Base-by-base conservation (phyloP, 2,329 filamentous ascomycete genomes). In the Botryosphaeria dothidea region DNA sequence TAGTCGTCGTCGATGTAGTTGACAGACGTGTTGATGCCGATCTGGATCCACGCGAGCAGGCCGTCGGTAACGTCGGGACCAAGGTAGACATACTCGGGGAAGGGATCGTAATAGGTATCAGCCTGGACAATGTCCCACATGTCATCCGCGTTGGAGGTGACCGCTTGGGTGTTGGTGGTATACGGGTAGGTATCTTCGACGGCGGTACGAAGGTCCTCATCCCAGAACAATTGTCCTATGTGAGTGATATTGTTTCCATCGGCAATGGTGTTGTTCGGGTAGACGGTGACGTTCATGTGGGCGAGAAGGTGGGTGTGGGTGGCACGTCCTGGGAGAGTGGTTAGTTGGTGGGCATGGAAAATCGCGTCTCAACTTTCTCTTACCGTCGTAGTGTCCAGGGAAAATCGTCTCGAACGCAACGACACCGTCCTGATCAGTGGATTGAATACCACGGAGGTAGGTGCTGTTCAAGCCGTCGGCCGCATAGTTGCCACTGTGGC, bases 141-240 rank as follows among this genome's bases (percentile, higher is more conserved):
- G 72, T 89, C 86, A 0, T 84, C 76, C 8, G 74, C 76, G 70
- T 88, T 88, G 41, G 71, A 75, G 4, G 82, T 87, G 21, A 84
- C 21, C 21, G 67, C 69, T 62, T 78, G 74, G 17, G 69, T 77
- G 70, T 81, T 81, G 64, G 74, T 78, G 68, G 72, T 78, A 73
- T 81, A 81, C 3, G 84, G 83, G 0, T 71, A 65, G 0, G 75
- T 77, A 15, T 74, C 73, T 67, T 87, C 83, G 65, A 89, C 84
- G 36, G 78, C 67, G 27, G 70, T 70, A 68, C 86, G 82, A 8
- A 90, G 82, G 66, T 80, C 78, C 72, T 89, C 83, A 72, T 90
- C 86, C 63, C 86, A 87, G 81, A 87, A 90, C 57, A 88, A 72
- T 73, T 90, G 88, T n/a, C 88, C 87, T 41, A 89, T 81, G 75